Evolutionary conservation across 768 basidiomycete species (phyloP).

Genomic region (Termitomyces sp.): DNA sequence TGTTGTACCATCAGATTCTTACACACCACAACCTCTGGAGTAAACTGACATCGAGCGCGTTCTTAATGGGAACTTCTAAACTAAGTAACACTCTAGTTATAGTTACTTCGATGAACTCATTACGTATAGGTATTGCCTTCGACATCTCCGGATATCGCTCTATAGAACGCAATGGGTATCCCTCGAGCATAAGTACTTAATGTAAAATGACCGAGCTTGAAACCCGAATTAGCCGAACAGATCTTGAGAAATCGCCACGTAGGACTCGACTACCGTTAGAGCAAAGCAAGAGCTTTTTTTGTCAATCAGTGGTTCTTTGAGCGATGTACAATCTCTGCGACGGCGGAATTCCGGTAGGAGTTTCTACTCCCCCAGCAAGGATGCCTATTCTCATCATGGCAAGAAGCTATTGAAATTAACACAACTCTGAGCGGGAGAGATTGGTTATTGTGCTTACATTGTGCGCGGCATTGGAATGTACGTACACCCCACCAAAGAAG

Average conservation of each 20-base stretch:
- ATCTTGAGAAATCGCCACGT: background rate
- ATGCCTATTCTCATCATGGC: conserved; percentile 77
- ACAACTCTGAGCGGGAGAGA: background rate
- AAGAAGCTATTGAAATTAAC: conserved; percentile 25
- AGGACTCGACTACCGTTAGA: too few species aligned
- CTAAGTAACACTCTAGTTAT: background rate
- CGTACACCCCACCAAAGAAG: conserved; percentile 84
- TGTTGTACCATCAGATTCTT: background rate
- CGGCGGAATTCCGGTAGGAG: conserved; percentile 43
- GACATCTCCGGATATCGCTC: too few species aligned
- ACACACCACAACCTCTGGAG: too few species aligned
- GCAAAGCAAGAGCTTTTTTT: background rate
- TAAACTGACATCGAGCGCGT: background rate
- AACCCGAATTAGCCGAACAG: background rate
- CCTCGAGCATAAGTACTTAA: too few species aligned
- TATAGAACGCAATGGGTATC: background rate
- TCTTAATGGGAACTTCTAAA: background rate
- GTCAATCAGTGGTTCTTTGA: conserved; percentile 14
- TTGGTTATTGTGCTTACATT: conserved; percentile 42
- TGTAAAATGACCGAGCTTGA: background rate
- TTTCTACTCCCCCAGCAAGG: conserved; percentile 62
- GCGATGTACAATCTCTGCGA: conserved; percentile 41
- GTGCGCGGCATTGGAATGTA: conserved; percentile 81
- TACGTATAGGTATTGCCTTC: background rate
- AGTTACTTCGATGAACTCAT: background rate